A percentile compares a stretch with the other conserved stretches of the same genome.
phyloP scores from a whole-genome alignment of 371 early-diverging fungal genomes.

The Actinomucor elegans region DNA sequence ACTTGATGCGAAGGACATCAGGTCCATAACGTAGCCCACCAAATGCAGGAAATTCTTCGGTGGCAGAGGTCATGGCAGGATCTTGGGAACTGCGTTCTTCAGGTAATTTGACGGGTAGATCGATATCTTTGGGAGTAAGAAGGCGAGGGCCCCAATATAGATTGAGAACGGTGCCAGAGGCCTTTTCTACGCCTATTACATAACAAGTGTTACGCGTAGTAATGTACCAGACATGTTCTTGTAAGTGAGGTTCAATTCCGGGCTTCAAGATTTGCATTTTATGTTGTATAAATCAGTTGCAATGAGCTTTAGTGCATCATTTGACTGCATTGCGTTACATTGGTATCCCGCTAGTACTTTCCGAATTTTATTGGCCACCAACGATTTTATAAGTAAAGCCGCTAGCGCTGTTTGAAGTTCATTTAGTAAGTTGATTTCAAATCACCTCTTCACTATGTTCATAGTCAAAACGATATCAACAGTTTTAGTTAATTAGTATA shows the following conservation, averaged over 20 bases:
- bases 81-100: slow-evolving; percentile 27
- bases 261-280: slow-evolving; percentile 1
- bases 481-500: too few species aligned
- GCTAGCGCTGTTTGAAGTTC: too few species aligned
- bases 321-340: too few species aligned
- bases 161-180: slow-evolving; percentile 25
- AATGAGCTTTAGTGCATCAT: too few species aligned
- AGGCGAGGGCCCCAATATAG: slow-evolving; percentile 41
- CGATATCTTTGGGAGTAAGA: slow-evolving; percentile 13
- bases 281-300: too few species aligned
- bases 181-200: slow-evolving; percentile 27
- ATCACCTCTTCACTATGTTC: too few species aligned
- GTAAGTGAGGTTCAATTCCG: slow-evolving; percentile 26
- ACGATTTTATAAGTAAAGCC: too few species aligned
- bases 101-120: slow-evolving; percentile 1
- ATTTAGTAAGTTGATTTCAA: too few species aligned
- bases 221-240: slow-evolving; percentile 31
- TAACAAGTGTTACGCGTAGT: slow-evolving; percentile 31
- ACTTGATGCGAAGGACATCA: slow-evolving; percentile 21
- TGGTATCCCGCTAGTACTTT: too few species aligned
- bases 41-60: slow-evolving; percentile 41
- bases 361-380: too few species aligned
- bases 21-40: slow-evolving; percentile 43
- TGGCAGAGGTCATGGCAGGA: slow-evolving; percentile 30
- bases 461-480: too few species aligned